A percentile compares a stretch with the other conserved stretches of the same genome.
Conservation (phyloP, 345 rosid genomes). For the Rubroshorea leprosula region DNA sequence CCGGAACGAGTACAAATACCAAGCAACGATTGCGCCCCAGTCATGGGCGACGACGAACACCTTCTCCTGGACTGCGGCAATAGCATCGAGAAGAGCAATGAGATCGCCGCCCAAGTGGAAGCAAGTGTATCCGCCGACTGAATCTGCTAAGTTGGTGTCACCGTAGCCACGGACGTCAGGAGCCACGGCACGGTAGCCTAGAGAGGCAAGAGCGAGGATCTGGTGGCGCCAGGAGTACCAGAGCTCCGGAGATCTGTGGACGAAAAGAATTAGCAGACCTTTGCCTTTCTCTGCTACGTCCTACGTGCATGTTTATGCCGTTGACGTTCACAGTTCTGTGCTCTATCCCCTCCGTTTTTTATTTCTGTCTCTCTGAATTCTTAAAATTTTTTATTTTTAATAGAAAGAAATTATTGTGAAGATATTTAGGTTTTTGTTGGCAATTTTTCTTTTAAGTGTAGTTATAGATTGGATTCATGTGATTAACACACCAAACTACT, state of each 20-base stretch:
- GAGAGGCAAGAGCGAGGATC: constrained; percentile 12
- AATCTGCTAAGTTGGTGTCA: constrained; percentile 10
- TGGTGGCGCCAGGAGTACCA: constrained; percentile 11
- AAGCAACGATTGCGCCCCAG: constrained; percentile 34
- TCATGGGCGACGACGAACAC: constrained; percentile 33
- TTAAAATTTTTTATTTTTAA: too few relatives aligned
- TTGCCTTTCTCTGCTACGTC: not conserved
- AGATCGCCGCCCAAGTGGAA: constrained; percentile 22
- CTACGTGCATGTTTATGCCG: not conserved
- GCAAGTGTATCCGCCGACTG: constrained; percentile 5
- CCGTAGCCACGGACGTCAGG: constrained; percentile 23
- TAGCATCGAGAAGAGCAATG: constrained; percentile 21
- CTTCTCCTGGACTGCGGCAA: constrained; percentile 13
- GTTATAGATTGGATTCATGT: too few relatives aligned
- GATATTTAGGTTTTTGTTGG: too few relatives aligned
- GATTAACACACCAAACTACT: too few relatives aligned
- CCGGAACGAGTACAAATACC: constrained; percentile 28
- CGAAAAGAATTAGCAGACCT: not conserved
- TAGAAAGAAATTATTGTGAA: too few relatives aligned
- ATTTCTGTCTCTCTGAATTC: not conserved
- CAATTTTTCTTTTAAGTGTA: too few relatives aligned
- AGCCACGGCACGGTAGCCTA: constrained; percentile 19
- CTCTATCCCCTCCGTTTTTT: constrained; percentile 1
- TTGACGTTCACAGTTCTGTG: not conserved
- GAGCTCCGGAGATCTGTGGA: constrained; percentile 5